Evolutionary conservation across 306 rosid genomes (phyloP), one percentile per base, ranked within the genome.

Genomic region (Lotus japonicus): DNA sequence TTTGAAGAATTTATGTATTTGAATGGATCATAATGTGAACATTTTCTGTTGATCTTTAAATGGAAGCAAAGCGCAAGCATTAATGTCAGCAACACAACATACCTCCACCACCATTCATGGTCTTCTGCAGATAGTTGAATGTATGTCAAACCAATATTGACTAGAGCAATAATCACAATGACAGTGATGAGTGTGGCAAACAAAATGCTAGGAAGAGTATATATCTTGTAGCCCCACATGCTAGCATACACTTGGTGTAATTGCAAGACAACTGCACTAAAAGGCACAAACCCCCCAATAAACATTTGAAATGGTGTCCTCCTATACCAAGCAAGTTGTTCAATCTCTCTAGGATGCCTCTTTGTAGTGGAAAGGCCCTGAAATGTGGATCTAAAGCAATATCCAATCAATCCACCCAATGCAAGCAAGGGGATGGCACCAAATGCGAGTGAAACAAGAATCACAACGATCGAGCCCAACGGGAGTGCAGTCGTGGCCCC

Each of bases 41-140:
- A 17, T 21, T 44, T 44, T 1, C 23, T 44, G 11, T 17, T 35
- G 12, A 57, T 18, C 12, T 35, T 51, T 65, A 53, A 52, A 64
- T 5, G 6, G 41, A 46, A 50, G 65, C 71, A 68, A 44, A 46
- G 5, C 38, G 36, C 16, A 58, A 50, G 54, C 45, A 71, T 58
- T 66, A 46, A 59, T 69, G 50, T 52, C 19, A 13, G 59, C 54
- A 52, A 68, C 21, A 64, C 18, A 79, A 72, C 82, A 70, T 82
- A 90, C 95, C 95, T 86, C 95, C 97, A 90, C 97, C 97, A 90
- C 97, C 97, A 90, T 60, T 85, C 87, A 74, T 92, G 96, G 70
- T 89, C 92, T 84, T 90, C 97, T n/a, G 41, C 86, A 35, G 97
- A 84, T 46, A 90, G 87, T 68, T 90, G 95, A 86, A 90, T 80